Percentiles rank a stretch among this genome's conserved stretches.
phyloP scores from a whole-genome alignment of 2,329 filamentous ascomycete species.

The Aspergillus sp. region DNA sequence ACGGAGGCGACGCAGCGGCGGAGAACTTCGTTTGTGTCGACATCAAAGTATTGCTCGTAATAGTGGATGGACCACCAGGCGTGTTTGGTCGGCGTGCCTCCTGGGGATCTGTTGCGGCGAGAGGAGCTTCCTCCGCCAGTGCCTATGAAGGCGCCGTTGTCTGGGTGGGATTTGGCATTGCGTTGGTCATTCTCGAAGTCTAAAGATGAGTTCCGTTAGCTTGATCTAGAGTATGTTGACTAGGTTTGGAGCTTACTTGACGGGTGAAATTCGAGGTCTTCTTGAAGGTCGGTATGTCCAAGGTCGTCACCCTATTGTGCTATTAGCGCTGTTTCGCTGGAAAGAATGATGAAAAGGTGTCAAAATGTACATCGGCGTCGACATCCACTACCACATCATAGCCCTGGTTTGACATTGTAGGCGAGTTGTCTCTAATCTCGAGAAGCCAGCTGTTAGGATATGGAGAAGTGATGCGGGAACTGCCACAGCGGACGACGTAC shows the following conservation, averaged over 20 bases:
- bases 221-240: not conserved
- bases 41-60: conserved; percentile 98
- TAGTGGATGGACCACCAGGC: conserved; percentile 91
- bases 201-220: conserved; percentile 23
- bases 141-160: conserved; percentile 52
- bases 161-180: conserved; percentile 50
- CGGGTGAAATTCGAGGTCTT: conserved; percentile 98
- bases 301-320: conserved; percentile 82
- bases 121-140: conserved; percentile 33
- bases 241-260: conserved; percentile 58
- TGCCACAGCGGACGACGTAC: conserved; percentile 33
- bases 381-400: conserved; percentile 99
- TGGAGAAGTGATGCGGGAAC: conserved; percentile 20
- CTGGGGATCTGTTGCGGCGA: conserved; percentile 42
- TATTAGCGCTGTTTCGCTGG: conserved; percentile 12
- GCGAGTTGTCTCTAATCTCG: conserved; percentile 15
- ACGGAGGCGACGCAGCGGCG: conserved; percentile 84
- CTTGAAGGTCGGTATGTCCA: conserved; percentile 95
- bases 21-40: conserved; percentile 88
- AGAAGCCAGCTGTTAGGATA: conserved; percentile 16
- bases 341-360: not conserved
- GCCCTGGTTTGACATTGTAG: conserved; percentile 73
- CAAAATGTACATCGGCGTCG: conserved; percentile 75
- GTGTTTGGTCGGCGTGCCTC: conserved; percentile 65
- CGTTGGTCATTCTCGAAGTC: conserved; percentile 67